A percentile compares a stretch with the other conserved stretches of the same genome.
These are phyloP conservation scores for Penicillium paxilli DNA, from an alignment of 495 filamentous ascomycete genomes.

Conservation along the genomic window DNA sequence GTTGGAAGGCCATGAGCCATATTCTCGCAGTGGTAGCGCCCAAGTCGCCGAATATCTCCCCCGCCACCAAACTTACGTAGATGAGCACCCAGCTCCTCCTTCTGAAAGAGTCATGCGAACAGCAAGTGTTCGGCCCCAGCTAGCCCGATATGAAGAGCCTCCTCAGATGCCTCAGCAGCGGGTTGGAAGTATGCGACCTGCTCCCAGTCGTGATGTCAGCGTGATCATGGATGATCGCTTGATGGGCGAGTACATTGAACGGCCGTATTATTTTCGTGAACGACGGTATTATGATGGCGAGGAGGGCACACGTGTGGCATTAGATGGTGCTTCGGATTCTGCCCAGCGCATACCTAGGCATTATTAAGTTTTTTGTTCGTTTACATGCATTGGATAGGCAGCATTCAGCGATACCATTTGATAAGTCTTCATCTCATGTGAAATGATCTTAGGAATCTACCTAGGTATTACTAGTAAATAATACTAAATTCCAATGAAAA, in stretches of 20 bases:
- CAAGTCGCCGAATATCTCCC: slow-evolving; percentile 45
- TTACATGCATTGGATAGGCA: background rate
- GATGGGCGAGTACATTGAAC: slow-evolving; percentile 44
- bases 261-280: slow-evolving; percentile 40
- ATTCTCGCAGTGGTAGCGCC: slow-evolving; percentile 38
- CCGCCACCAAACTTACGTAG: slow-evolving; percentile 37
- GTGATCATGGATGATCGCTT: slow-evolving; percentile 42
- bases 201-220: slow-evolving; percentile 33
- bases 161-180: slow-evolving; percentile 48
- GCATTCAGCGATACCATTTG: background rate
- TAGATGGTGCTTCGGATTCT: slow-evolving; percentile 1
- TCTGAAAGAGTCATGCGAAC: slow-evolving; percentile 54
- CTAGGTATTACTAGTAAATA: too few species aligned
- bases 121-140: slow-evolving; percentile 57
- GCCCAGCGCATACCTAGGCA: slow-evolving; percentile 2
- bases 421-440: background rate
- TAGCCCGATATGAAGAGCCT: slow-evolving; percentile 54
- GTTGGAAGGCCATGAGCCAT: slow-evolving; percentile 36
- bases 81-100: slow-evolving; percentile 46
- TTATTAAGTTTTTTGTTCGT: slow-evolving; percentile 1
- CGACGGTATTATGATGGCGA: slow-evolving; percentile 41
- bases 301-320: slow-evolving; percentile 20
- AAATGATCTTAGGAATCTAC: too few species aligned
- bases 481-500: too few species aligned
- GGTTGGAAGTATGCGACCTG: slow-evolving; percentile 53